These are phyloP conservation scores for Didymella keratinophila DNA, from an alignment of 2,329 filamentous ascomycete species.

Conservation along the genomic window DNA sequence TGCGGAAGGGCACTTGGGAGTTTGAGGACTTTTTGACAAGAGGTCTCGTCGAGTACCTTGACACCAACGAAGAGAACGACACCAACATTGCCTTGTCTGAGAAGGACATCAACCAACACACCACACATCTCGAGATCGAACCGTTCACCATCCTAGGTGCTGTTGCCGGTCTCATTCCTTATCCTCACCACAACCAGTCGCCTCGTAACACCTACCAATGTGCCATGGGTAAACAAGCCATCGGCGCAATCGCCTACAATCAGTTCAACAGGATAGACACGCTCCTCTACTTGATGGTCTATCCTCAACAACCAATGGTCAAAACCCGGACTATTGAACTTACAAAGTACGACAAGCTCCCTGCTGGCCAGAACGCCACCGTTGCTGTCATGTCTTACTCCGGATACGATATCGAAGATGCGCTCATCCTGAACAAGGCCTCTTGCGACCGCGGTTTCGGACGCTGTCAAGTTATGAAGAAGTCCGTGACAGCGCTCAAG, in stretches of 20 bases:
- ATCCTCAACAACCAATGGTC: constrained; percentile 96
- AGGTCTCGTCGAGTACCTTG: constrained; percentile 93
- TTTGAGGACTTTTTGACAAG: constrained; percentile 94
- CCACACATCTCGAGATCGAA: constrained; percentile 96
- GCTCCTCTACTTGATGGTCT: constrained; percentile 93
- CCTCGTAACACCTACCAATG: constrained; percentile 99
- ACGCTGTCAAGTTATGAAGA: constrained; percentile 96
- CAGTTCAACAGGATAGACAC: constrained; percentile 98
- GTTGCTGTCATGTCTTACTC: constrained; percentile 99
- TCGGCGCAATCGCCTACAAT: constrained; percentile 97
- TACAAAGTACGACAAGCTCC: constrained; percentile 95
- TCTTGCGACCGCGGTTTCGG: constrained; percentile 95
- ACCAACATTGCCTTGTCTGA: constrained; percentile 92
- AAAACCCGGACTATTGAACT: constrained; percentile 97
- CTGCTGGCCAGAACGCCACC: constrained; percentile 94
- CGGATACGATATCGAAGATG: constrained; percentile 99
- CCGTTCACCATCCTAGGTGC: constrained; percentile 96
- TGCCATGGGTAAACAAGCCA: constrained; percentile 99
- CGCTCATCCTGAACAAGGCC: constrained; percentile 93
- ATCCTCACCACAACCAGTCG: constrained; percentile 98
- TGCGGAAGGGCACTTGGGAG: constrained; percentile 82
- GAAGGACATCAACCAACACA: constrained; percentile 78
- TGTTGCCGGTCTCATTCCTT: constrained; percentile 94
- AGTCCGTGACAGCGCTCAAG: constrained; percentile 85
- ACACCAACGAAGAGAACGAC: constrained; percentile 98